These are phyloP conservation scores for Leccinum pellstonianum DNA, from an alignment of 768 basidiomycete species.

Conservation along the genomic window DNA sequence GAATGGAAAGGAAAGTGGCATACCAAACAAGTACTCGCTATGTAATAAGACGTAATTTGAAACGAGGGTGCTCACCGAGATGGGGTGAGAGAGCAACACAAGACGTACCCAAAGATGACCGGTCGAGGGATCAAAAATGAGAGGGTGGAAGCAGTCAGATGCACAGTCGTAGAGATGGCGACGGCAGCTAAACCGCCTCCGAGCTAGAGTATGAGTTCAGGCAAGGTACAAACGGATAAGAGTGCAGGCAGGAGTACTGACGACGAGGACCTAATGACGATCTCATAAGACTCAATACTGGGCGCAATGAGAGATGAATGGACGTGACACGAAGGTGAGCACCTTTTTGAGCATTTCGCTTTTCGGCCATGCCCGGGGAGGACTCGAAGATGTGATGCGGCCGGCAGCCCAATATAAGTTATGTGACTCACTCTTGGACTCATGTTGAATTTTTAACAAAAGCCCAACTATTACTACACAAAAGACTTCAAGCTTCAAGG, in stretches of 20 bases:
- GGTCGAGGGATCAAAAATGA: neutral
- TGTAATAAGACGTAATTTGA: slow-evolving; percentile 4
- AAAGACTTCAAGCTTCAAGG: too few relatives aligned
- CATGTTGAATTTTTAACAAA: too few relatives aligned
- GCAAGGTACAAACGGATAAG: slow-evolving; percentile 57
- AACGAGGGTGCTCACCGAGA: neutral
- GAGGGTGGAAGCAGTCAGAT: neutral
- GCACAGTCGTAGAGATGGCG: slow-evolving; percentile 63
- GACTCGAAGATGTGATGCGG: slow-evolving; percentile 68
- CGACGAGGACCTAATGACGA: slow-evolving; percentile 93
- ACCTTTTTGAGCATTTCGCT: slow-evolving; percentile 71
- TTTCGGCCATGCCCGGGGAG: slow-evolving; percentile 68
- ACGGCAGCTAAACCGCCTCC: slow-evolving; percentile 77
- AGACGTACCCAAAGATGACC: slow-evolving; percentile 80
- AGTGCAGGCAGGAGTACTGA: slow-evolving; percentile 39
- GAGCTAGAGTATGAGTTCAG: slow-evolving; percentile 33
- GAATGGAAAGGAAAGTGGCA: slow-evolving; percentile 4
- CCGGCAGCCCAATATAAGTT: too few relatives aligned
- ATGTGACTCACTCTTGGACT: too few relatives aligned
- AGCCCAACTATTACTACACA: too few relatives aligned
- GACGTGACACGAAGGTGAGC: neutral
- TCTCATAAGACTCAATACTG: slow-evolving; percentile 62
- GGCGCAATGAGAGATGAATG: slow-evolving; percentile 1
- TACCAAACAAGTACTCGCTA: slow-evolving; percentile 48
- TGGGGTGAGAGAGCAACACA: neutral